Percentiles rank a stretch among this genome's conserved stretches.
Conservation (phyloP, 805 yeast genomes). For the Clavispora fructus region DNA sequence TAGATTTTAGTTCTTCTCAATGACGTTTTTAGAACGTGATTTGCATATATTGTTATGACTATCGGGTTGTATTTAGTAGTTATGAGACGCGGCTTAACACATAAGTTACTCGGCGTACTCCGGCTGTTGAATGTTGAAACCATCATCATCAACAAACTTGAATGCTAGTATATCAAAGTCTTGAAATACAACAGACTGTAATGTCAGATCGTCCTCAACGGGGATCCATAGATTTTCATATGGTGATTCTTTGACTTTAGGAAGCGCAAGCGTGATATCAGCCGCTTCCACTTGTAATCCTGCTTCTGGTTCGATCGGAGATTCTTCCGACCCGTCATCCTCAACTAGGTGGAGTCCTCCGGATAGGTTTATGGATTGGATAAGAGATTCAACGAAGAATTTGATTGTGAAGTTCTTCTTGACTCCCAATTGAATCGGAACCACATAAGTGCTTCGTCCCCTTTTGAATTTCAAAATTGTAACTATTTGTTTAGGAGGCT, state of each 20-base stretch:
- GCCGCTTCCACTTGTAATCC: constrained; percentile 10
- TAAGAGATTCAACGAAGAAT: constrained; percentile 21
- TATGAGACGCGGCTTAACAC: not conserved
- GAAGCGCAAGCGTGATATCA: constrained; percentile 37
- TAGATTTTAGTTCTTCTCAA: not conserved
- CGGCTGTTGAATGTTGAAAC: constrained; percentile 22
- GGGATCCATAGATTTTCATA: constrained; percentile 34
- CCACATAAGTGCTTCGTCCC: constrained; percentile 23
- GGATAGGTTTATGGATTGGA: constrained; percentile 35
- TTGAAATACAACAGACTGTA: constrained; percentile 25
- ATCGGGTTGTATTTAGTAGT: not conserved
- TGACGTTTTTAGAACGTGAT: not conserved
- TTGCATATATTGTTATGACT: not conserved
- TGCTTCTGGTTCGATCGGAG: constrained; percentile 2
- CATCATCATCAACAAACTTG: constrained; percentile 30
- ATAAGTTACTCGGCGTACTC: constrained; percentile 3
- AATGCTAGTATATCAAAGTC: constrained; percentile 43
- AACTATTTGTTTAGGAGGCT: constrained; percentile 21
- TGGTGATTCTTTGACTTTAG: constrained; percentile 32
- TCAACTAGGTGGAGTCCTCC: constrained; percentile 41
- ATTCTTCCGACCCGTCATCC: constrained; percentile 16
- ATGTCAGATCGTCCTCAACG: constrained; percentile 20
- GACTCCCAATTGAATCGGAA: constrained; percentile 20
- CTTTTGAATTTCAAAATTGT: constrained; percentile 35
- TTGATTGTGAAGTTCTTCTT: constrained; percentile 15